Evolutionary conservation across 306 rosid species (phyloP), one percentile per base, ranked within the genome.

Genomic region (Acmispon strigosus): DNA sequence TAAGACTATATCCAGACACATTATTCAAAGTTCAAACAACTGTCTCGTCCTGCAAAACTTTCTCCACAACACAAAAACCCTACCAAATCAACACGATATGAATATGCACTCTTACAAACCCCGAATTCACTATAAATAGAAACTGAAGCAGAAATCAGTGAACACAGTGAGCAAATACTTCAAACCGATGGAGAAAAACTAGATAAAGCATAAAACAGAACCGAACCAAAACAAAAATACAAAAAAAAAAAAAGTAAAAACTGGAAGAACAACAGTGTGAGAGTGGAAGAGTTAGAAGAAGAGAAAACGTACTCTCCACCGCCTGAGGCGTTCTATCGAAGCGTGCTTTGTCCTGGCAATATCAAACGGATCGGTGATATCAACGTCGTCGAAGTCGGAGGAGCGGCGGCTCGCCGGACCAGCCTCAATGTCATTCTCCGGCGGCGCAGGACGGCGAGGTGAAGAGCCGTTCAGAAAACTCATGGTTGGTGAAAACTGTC

Each of bases 321-420:
- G 96, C 54, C 76, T 75, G 62, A 95, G 97, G n/a, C 99, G 90
- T 10, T 86, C 90, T 14, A 89, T 13, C 0, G 99, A 76, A 72
- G 93, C 99, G 27, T 86, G 44, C 77, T 91, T 95, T 1, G 96
- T 87, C n/a, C 92, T 82, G 54, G 83, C n/a, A 60, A 95, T 95
- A 19, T 74, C 47, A 72, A 95, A 95, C 6, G 96, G 90, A 74
- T 37, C 73, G n/a, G 78, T 79, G 2, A 16, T 0, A 18, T 81
- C 80, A 0, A 62, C 87, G 1, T 81, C 91, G 8, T 85, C 89
- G 1, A 36, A n/a, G 27, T 73, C 92, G 5, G 79, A 74, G 54
- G 86, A 62, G 20, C 62, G 70, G 54, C 68, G 66, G 16, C 34
- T 4, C 4, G 63, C 8, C 7, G 61, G 67, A 10, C 88, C 91